Evolutionary conservation across 2,329 filamentous ascomycete species (phyloP), one percentile per base, ranked within the genome.

Genomic region (Aspergillus niger): DNA sequence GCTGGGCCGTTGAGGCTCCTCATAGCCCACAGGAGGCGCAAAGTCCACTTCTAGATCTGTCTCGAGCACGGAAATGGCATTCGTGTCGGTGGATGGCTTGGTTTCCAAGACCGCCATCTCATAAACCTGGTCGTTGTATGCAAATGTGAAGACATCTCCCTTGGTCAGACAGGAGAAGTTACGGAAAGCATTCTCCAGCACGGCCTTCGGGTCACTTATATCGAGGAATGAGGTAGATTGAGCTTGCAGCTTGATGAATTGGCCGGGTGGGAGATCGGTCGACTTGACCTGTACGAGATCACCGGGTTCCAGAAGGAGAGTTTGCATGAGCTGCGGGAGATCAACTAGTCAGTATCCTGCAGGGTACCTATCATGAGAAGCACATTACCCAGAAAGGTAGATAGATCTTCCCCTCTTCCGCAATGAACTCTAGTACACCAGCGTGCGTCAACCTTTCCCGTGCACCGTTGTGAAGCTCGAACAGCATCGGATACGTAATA

Each of bases 1-100:
- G 67, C 91, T 95, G 26, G 75, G 77, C 61, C 85, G 86, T 70
- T 90, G 86, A 0, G 93, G 92, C 75, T 98, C 94, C 65, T 96
- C 91, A 72, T 98, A 99, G 64, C 95, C 95, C 2, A 99, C 86
- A 0, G 95, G 95, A 3, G 95, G 84, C 2, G 94, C 95, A 74
- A 99, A 99, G 72, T 99, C 95, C 63, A 99, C 95, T 59, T 92
- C 92, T 11, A 99, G 85, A 80, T 99, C 95, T 0, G 95, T 99
- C 79, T 99, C 95, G 58, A 97, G 89, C 77, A 97, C 96, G 70
- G 92, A 93, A 57, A 99, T 85, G 4, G 86, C 93, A 82, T 91
- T 92, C 69, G 91, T 91, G 2, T 90, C 86, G 3, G 85, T 89
- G 66, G 91, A 87, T 1, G 95, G 95, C 77, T 97, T 97, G 41